Base-by-base conservation (phyloP, 2,329 filamentous ascomycete genomes). In the Aspergillus flavus region DNA sequence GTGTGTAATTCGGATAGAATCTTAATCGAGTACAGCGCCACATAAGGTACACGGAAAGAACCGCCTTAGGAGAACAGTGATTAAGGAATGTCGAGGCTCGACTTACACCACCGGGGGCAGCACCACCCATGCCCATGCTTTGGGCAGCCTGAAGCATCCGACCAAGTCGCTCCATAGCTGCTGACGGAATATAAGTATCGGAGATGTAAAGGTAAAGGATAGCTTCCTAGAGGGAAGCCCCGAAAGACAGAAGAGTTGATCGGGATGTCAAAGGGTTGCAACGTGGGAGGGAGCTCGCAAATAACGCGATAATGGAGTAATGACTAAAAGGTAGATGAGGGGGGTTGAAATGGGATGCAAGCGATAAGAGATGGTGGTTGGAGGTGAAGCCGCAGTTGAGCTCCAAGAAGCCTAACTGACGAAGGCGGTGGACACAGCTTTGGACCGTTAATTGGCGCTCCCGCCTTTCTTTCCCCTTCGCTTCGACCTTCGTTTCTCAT, bases 131-230 rank as follows among this genome's bases (percentile, higher is more conserved):
- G 48, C 82, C 81, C 81, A 85, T 87, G 76, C 84, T 83, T 74
- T 87, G 85, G 73, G 91, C 91, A 69, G 87, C 87, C 68, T 91
- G 89, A 72, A 97, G 86, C 88, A 97, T 91, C 78, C 91, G 89
- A 82, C 92, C 93, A 80, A 97, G 89, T 78, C 94, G 90, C 77
- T 98, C 94, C 94, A 97, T 98, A 64, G 69, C 83, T 71, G 65
- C 65, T 63, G 60, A 64, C 41, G 60, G 52, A 61, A 65, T 72
- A 59, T 69, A 59, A 65, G 53, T 54, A 57, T 61, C 64, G 53
- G 54, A 64, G 63, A 59, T 61, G 64, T 50, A 63, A 39, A 65
- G 63, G 69, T 46, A 45, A 58, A 64, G 60, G 67, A 70, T 67
- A 69, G 70, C 73, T 76, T 73, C 73, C 71, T 65, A 57, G 53